These are phyloP conservation scores for Suillus subluteus DNA, from an alignment of 768 basidiomycete species.

Conservation along the genomic window DNA sequence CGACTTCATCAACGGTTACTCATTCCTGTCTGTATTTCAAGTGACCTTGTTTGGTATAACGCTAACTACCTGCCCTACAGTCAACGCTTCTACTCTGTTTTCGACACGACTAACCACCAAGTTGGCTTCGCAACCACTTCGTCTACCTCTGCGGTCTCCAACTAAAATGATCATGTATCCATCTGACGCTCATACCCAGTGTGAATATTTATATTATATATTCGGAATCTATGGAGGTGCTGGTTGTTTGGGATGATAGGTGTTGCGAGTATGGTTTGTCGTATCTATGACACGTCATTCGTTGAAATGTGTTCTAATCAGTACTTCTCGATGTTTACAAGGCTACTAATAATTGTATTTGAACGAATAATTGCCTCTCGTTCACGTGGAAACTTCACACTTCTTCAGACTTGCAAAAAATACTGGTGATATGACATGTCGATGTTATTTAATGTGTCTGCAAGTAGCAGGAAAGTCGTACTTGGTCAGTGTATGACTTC, in stretches of 20 bases:
- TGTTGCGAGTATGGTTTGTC: background rate
- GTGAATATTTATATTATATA: background rate
- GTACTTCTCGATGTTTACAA: background rate
- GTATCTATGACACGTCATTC: background rate
- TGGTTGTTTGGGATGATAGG: background rate
- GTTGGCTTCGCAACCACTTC: constrained; percentile 43
- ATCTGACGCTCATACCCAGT: background rate
- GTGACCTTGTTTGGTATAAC: background rate
- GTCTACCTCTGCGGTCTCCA: constrained; percentile 27
- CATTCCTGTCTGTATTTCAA: constrained; percentile 21
- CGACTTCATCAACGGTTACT: constrained; percentile 29
- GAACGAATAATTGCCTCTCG: background rate
- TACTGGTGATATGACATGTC: background rate
- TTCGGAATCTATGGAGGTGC: no score
- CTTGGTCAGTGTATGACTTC: constrained; percentile 26
- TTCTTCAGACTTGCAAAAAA: background rate
- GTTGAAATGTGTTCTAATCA: background rate
- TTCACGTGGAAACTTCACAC: background rate
- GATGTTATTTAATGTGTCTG: background rate
- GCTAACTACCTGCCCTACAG: background rate
- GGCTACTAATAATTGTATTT: background rate
- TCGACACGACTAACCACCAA: constrained; percentile 37
- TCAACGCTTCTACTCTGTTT: constrained; percentile 45
- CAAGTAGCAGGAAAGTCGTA: background rate
- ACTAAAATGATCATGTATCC: background rate